Evolutionary conservation across 1,284 basidiomycete species (phyloP), one percentile per base, ranked within the genome.

Genomic region (Sporisorium iseilematis-ciliati): DNA sequence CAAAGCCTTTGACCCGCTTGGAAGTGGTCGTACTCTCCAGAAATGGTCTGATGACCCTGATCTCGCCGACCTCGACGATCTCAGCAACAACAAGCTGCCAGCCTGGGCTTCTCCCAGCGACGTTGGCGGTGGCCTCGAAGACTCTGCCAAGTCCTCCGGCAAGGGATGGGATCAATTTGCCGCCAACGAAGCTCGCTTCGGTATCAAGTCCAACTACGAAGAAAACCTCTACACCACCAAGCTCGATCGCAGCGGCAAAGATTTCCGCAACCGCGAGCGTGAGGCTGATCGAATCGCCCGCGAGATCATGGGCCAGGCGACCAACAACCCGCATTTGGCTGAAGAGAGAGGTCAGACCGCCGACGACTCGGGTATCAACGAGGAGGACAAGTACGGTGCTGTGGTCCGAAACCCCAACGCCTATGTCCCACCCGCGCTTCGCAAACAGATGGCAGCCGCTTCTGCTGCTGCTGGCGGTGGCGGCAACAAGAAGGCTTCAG

Each of bases 351-450:
- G 91, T 52, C 86, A 91, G 79, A 38, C 12, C 12, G 92, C 92
- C 77, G 92, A 93, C 78, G 90, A 89, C 71, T 69, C 75, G 16
- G 91, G 91, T 26, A 85, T 89, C 65, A 93, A 96, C 84, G 96
- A 99, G 87, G 97, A 98, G 87, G 95, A 97, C 88, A 95, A 94
- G 93, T 98, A 95, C 85, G 93, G 93, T 68, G 94, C 94, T 38
- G 96, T 99, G 42, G 91, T 93, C 51, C 92, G 96, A 64, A 89
- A 91, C 50, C 89, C 91, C 21, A 92, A 92, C 81, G 95, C 96
- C 29, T 98, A 99, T 83, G 90, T 98, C 42, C 95, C 96, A 46
- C 94, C 95, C 12, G 93, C 91, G 63, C 93, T 93, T 31, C 90
- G 89, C 71, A 83, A 84, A 4, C 81, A 82, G 43, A 79, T 83